A percentile compares a stretch with the other conserved stretches of the same genome.
Evolutionary conservation across 257 asterid species (phyloP).

Genomic region (Ocimum tenuiflorum): DNA sequence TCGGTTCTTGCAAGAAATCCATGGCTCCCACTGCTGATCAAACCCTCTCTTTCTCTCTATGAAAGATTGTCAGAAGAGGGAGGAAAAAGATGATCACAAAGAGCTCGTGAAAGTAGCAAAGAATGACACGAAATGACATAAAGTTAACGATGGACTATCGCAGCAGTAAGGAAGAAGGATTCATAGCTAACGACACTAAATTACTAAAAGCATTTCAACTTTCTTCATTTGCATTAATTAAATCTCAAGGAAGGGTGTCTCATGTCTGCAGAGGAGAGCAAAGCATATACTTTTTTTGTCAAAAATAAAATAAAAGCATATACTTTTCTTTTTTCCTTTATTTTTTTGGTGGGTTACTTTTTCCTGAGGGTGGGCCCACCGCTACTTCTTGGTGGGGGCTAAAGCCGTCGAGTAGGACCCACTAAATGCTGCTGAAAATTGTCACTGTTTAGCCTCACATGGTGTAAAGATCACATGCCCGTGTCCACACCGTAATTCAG

Average conservation of each 20-base stretch:
- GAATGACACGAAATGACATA: slow-evolving; percentile 22
- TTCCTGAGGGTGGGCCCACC: slow-evolving; percentile 17
- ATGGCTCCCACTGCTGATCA: slow-evolving; percentile 19
- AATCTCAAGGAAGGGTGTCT: slow-evolving; percentile 30
- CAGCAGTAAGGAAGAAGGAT: slow-evolving; percentile 15
- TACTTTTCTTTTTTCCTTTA: too few relatives aligned
- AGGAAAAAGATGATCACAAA: slow-evolving; percentile 10
- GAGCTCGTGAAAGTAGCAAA: slow-evolving; percentile 23
- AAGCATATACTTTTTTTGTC: slow-evolving; percentile 46
- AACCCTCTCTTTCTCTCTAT: background rate
- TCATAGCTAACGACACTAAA: slow-evolving; percentile 13
- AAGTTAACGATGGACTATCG: slow-evolving; percentile 21
- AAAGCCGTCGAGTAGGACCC: slow-evolving; percentile 17
- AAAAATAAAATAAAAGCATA: too few relatives aligned
- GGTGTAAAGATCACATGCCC: background rate
- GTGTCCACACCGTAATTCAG: background rate
- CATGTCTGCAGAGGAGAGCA: slow-evolving; percentile 42
- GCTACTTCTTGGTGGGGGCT: slow-evolving; percentile 16
- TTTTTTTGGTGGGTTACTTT: too few relatives aligned
- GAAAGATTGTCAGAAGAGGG: slow-evolving; percentile 20
- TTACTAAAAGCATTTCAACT: slow-evolving; percentile 9
- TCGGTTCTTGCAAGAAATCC: slow-evolving; percentile 44
- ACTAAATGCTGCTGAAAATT: slow-evolving; percentile 1
- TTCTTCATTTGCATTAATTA: background rate
- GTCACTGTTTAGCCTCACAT: background rate